Evolutionary conservation across 129 eudicot genomes (phyloP), one percentile per base, ranked within the genome.

Genomic region (Helianthus tuberosus): DNA sequence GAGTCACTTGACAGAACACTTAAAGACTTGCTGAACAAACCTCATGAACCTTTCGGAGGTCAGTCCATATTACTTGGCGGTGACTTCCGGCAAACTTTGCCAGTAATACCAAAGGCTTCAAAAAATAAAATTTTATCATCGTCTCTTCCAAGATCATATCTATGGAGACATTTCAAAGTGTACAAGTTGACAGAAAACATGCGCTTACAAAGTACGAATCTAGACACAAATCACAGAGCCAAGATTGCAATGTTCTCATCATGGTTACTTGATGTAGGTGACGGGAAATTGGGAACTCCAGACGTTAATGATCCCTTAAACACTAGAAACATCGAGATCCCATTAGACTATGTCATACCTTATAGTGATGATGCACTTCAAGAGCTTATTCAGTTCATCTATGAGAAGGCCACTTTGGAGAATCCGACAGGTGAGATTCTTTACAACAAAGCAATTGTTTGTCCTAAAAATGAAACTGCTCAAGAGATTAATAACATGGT

Each of bases 391-490:
- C 5, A 20, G 2, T 66, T 66, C 8, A 66, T 66, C 5, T 66
- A 46, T 9, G 55, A 43, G 2, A 2, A 23, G 3, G 14, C 8
- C 7, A 66, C 71, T 1, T 23, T 66, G 20, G 17, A 9, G 23
- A 43, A 46, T 3, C 71, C 57, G 46, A 10, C 55, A 3, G 17
- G 57, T 3, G 8, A 6, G 4, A 6, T 8, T 6, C 10, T 66
- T 15, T 16, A 20, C 10, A n/a, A 46, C 20, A 66, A 66, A 44
- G 39, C 55, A 11, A 66, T 66, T 0, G 71, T 44, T 8, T 66
- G 71, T 20, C 71, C 71, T 2, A 46, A 46, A 8, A 66, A 66
- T 17, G 71, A 66, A 17, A 46, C 71, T 4, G 71, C 55, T 1
- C 38, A 66, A n/a, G 11, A 5, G 0, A 66, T 66, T 0, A 66